phyloP scores from a whole-genome alignment of 2,329 filamentous ascomycete species.

The Colletotrichum kahawae region DNA sequence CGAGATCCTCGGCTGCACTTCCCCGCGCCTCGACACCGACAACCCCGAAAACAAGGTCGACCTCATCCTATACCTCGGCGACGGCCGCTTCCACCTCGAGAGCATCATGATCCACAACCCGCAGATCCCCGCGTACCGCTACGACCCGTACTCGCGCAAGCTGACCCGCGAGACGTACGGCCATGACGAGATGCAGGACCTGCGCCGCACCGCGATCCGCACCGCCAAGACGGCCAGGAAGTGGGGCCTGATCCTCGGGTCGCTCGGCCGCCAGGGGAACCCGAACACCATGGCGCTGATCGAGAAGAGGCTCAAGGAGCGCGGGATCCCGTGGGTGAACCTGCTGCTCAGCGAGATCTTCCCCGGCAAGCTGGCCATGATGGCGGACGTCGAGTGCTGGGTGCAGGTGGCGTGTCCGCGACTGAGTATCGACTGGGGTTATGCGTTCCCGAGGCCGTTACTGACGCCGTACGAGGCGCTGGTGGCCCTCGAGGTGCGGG shows the following conservation, averaged over 20 bases:
- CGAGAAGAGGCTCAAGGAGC: conserved; percentile 73
- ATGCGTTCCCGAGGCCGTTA: conserved; percentile 87
- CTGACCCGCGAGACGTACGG: conserved; percentile 92
- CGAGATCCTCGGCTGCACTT: conserved; percentile 97
- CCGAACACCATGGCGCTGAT: conserved; percentile 90
- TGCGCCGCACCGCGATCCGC: conserved; percentile 78
- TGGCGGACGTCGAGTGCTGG: conserved; percentile 96
- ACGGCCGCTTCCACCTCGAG: conserved; percentile 94
- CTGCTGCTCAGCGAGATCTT: conserved; percentile 94
- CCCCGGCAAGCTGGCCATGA: conserved; percentile 91
- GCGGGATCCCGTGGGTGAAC: conserved; percentile 82
- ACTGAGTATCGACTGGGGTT: conserved; percentile 98
- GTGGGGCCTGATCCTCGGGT: conserved; percentile 95
- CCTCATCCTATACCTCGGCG: conserved; percentile 85
- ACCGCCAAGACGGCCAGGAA: conserved; percentile 79
- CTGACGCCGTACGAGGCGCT: conserved; percentile 95
- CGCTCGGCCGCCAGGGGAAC: conserved; percentile 92
- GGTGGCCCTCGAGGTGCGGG: conserved; percentile 79
- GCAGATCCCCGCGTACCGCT: conserved; percentile 85
- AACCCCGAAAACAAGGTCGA: conserved; percentile 66
- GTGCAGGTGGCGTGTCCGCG: conserved; percentile 98
- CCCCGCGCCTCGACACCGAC: conserved; percentile 66
- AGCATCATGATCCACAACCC: conserved; percentile 99
- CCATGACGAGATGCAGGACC: conserved; percentile 85
- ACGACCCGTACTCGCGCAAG: conserved; percentile 93